Conservation (phyloP, 129 eudicot genomes). For the Helianthus tuberosus region DNA sequence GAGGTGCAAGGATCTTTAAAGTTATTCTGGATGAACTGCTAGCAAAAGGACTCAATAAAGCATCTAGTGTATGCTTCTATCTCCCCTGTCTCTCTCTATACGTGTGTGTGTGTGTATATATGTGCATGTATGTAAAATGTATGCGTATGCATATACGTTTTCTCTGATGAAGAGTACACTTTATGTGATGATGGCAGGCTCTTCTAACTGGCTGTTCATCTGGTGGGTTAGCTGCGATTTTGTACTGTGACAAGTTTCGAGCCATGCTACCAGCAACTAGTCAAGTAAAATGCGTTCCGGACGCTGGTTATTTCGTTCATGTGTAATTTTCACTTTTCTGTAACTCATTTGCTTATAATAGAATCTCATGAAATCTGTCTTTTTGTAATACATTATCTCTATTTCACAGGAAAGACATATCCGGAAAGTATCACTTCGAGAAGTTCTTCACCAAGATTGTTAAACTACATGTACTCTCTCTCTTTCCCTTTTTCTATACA, state of each 20-base stretch:
- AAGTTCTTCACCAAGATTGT: slow-evolving; percentile 46
- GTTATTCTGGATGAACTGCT: slow-evolving; percentile 56
- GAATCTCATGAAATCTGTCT: background rate
- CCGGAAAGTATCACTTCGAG: slow-evolving; percentile 44
- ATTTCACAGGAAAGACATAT: slow-evolving; percentile 44
- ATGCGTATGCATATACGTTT: background rate
- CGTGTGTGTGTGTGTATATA: background rate
- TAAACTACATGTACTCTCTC: slow-evolving; percentile 43
- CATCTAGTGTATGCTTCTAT: slow-evolving; percentile 47
- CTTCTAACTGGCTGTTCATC: slow-evolving; percentile 49
- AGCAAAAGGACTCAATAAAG: slow-evolving; percentile 57
- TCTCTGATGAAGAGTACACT: background rate
- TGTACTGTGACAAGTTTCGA: slow-evolving; percentile 50
- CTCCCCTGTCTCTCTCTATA: background rate
- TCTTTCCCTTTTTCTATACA: background rate
- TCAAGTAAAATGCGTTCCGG: slow-evolving; percentile 49
- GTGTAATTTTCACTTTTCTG: slow-evolving; percentile 32
- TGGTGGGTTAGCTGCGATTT: slow-evolving; percentile 46
- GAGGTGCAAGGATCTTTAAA: slow-evolving; percentile 66
- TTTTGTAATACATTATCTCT: background rate
- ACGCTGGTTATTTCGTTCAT: slow-evolving; percentile 49
- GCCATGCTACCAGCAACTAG: slow-evolving; percentile 28
- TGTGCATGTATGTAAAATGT: background rate
- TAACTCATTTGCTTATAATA: slow-evolving; percentile 11
- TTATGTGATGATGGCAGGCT: slow-evolving; percentile 31